Conservation (phyloP, 2,329 filamentous ascomycete species). For the Dryadomyces sulphureus region DNA sequence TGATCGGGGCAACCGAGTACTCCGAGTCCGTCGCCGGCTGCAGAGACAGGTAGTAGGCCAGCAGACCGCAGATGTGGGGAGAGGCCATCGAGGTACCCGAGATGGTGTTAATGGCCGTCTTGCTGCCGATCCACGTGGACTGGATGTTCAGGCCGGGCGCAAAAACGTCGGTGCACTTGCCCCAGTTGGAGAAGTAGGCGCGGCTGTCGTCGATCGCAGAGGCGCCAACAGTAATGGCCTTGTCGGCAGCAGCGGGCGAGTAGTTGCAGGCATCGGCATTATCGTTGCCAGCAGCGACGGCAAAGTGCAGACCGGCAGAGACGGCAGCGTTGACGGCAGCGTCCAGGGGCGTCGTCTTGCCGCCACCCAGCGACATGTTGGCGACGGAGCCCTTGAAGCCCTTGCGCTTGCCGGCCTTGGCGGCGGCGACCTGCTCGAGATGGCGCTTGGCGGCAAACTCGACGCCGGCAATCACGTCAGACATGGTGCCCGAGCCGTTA, state of each 20-base stretch:
- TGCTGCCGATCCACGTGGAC: conserved; percentile 96
- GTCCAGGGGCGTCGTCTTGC: conserved; percentile 87
- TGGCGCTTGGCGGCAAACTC: conserved; percentile 83
- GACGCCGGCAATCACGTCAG: conserved; percentile 95
- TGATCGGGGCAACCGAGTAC: conserved; percentile 78
- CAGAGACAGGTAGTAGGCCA: conserved; percentile 95
- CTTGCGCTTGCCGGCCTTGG: conserved; percentile 82
- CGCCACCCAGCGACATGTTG: conserved; percentile 98
- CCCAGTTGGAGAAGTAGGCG: conserved; percentile 99
- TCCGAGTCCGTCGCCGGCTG: conserved; percentile 83
- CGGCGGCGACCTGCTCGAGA: conserved; percentile 55
- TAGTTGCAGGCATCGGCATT: conserved; percentile 99
- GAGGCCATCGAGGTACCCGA: conserved; percentile 99
- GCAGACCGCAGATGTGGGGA: conserved; percentile 86
- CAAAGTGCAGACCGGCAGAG: conserved; percentile 84
- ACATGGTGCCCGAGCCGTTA: conserved; percentile 96
- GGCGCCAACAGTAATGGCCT: conserved; percentile 91
- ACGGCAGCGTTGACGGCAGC: conserved; percentile 89
- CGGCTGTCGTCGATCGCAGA: conserved; percentile 87
- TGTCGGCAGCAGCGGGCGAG: conserved; percentile 82
- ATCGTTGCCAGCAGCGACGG: conserved; percentile 95
- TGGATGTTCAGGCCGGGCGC: conserved; percentile 92
- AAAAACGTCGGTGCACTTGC: conserved; percentile 99
- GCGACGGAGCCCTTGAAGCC: conserved; percentile 97
- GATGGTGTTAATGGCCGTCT: conserved; percentile 95